phyloP scores from a whole-genome alignment of 2,329 filamentous ascomycete genomes.

The Stylonectria norvegica region DNA sequence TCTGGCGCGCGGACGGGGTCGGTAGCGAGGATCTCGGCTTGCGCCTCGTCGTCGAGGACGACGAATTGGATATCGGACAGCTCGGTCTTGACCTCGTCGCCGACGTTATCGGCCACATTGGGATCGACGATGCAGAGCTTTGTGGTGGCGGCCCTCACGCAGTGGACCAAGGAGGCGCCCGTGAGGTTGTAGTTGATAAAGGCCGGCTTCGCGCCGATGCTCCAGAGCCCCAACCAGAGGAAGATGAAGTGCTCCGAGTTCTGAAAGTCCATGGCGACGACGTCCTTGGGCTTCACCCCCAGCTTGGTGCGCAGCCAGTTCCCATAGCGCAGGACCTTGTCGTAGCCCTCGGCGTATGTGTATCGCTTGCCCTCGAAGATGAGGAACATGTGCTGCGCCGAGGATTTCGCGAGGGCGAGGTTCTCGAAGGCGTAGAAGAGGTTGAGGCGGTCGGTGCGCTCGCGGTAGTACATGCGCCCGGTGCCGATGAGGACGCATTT shows the following conservation, averaged over 20 bases:
- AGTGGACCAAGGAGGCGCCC: conserved; percentile 69
- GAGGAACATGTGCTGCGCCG: conserved; percentile 57
- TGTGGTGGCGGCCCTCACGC: conserved; percentile 64
- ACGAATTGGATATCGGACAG: conserved; percentile 55
- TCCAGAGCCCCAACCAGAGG: conserved; percentile 74
- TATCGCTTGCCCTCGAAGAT: conserved; percentile 66
- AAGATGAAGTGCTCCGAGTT: conserved; percentile 79
- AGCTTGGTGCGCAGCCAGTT: conserved; percentile 67
- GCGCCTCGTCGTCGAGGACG: conserved; percentile 56
- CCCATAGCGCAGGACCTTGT: conserved; percentile 67
- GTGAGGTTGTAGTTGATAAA: conserved; percentile 86
- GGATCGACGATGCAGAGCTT: conserved; percentile 68
- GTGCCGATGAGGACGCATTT: conserved; percentile 47
- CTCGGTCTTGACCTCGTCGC: conserved; percentile 53
- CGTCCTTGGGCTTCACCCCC: conserved; percentile 64
- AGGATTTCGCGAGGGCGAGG: conserved; percentile 50
- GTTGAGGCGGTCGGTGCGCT: conserved; percentile 60
- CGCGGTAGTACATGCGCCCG: conserved; percentile 42
- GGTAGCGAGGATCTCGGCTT: conserved; percentile 51
- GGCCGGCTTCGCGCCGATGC: conserved; percentile 76
- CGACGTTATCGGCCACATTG: conserved; percentile 51
- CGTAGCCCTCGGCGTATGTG: conserved; percentile 75
- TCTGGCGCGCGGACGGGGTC: conserved; percentile 57
- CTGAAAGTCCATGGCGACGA: conserved; percentile 77
- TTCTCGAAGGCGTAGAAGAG: conserved; percentile 74